phyloP scores from a whole-genome alignment of 2,329 filamentous ascomycete genomes.

The Amauroascus niger region DNA sequence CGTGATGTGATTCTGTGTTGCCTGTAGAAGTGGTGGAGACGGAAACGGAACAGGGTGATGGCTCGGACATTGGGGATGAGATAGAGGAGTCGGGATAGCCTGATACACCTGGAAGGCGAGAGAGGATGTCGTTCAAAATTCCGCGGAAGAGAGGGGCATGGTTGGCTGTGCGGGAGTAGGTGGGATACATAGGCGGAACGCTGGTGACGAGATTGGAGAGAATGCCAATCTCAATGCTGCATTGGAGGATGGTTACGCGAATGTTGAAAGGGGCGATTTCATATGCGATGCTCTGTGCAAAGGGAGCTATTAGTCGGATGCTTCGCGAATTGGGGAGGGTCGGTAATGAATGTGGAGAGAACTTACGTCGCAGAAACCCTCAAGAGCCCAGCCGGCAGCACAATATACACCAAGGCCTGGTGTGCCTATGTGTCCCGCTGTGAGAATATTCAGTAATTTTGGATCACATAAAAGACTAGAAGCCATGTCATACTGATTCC shows the following conservation, averaged over 20 bases:
- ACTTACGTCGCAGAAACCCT: slow-evolving; percentile 80
- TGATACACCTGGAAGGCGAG: slow-evolving; percentile 59
- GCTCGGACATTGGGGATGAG: background rate
- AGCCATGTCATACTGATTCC: slow-evolving; percentile 53
- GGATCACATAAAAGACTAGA: no score
- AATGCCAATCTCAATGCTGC: slow-evolving; percentile 82
- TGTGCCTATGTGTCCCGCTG: slow-evolving; percentile 78
- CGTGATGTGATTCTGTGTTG: slow-evolving; percentile 1
- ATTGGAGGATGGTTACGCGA: slow-evolving; percentile 90
- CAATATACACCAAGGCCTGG: slow-evolving; percentile 86
- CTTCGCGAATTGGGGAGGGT: no score
- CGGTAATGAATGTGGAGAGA: background rate
- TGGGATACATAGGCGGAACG: slow-evolving; percentile 61
- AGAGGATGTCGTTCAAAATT: slow-evolving; percentile 70
- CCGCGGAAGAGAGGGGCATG: slow-evolving; percentile 73
- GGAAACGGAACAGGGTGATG: slow-evolving; percentile 2
- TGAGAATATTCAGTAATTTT: background rate
- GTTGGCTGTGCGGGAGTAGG: slow-evolving; percentile 59
- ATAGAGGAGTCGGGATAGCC: slow-evolving; percentile 24
- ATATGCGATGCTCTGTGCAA: slow-evolving; percentile 63
- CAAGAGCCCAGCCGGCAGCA: slow-evolving; percentile 85
- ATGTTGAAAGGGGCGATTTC: slow-evolving; percentile 96
- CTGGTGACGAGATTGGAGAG: slow-evolving; percentile 81
- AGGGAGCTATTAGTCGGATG: background rate
- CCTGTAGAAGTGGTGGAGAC: slow-evolving; percentile 2